A percentile compares a stretch with the other conserved stretches of the same genome.
Conservation (phyloP, 2,329 filamentous ascomycete genomes). For the Stagonosporopsis cucurbitacearum region DNA sequence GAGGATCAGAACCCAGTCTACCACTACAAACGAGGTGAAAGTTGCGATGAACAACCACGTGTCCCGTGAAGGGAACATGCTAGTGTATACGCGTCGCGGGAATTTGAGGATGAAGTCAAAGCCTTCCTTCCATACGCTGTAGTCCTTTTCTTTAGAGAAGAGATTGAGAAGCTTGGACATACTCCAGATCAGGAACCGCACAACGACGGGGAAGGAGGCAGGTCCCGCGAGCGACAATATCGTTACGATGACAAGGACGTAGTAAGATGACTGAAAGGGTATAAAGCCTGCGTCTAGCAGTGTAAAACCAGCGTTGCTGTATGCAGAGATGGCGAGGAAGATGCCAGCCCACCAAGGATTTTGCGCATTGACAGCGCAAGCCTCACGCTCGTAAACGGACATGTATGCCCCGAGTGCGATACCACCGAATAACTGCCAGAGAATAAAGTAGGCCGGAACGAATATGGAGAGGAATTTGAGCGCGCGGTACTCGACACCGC, state of each 20-base stretch:
- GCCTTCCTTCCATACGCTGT: conserved; percentile 32
- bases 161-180: conserved; percentile 26
- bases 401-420: conserved; percentile 31
- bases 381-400: conserved; percentile 28
- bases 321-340: conserved; percentile 28
- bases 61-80: conserved; percentile 31
- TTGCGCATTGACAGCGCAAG: conserved; percentile 27
- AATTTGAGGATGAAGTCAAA: conserved; percentile 32
- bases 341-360: conserved; percentile 28
- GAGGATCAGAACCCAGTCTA: conserved; percentile 31
- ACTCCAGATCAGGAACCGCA: conserved; percentile 29
- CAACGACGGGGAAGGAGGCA: conserved; percentile 26
- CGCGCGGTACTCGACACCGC: conserved; percentile 31
- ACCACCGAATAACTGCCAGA: conserved; percentile 29
- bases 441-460: conserved; percentile 26
- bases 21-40: conserved; percentile 26
- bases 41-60: conserved; percentile 30
- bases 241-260: conserved; percentile 26
- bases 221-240: conserved; percentile 29
- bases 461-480: conserved; percentile 31
- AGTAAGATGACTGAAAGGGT: conserved; percentile 30
- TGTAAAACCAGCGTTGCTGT: conserved; percentile 31
- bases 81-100: conserved; percentile 27
- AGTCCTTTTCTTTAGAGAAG: conserved; percentile 27
- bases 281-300: conserved; percentile 29